These are phyloP conservation scores for Pontederia paniculata DNA, from an alignment of 176 grass and related monocot species.

Conservation along the genomic window DNA sequence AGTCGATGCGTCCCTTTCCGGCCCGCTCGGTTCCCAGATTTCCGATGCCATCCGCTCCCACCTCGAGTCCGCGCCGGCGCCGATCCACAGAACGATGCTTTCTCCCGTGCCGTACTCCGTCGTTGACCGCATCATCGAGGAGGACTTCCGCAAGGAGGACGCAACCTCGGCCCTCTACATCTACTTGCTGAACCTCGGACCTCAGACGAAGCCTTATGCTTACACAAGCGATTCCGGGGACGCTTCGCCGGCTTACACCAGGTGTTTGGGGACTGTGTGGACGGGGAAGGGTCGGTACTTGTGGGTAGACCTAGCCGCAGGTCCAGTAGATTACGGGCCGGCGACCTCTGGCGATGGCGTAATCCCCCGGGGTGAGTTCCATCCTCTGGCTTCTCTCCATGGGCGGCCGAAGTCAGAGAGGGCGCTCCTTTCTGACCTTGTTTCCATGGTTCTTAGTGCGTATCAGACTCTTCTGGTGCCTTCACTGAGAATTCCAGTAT, in stretches of 20 bases:
- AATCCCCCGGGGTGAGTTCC: conserved; percentile 84
- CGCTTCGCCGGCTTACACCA: conserved; percentile 45
- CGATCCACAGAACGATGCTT: conserved; percentile 46
- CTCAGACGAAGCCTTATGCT: conserved; percentile 48
- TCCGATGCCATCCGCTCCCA: conserved; percentile 11
- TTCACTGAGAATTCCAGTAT: conserved; percentile 78
- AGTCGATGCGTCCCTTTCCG: conserved; percentile 20
- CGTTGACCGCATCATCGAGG: conserved; percentile 45
- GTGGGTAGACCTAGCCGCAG: conserved; percentile 69
- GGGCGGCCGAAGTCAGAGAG: conserved; percentile 61
- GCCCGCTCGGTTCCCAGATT: conserved; percentile 19
- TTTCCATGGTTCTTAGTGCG: conserved; percentile 58
- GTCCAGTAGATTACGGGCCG: conserved; percentile 70
- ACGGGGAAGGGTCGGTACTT: conserved; percentile 69
- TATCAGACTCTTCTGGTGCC: conserved; percentile 65
- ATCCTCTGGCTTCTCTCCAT: conserved; percentile 60
- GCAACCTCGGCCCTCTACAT: conserved; percentile 40
- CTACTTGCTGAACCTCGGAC: conserved; percentile 63
- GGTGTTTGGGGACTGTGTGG: conserved; percentile 65
- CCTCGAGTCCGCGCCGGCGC: conserved; percentile 7
- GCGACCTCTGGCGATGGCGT: conserved; percentile 68
- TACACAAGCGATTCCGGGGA: conserved; percentile 31
- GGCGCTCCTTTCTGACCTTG: conserved; percentile 46
- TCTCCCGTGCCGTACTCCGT: conserved; percentile 62
- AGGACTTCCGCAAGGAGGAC: conserved; percentile 35